These are phyloP conservation scores for Cyberlindnera sargentensis DNA, from an alignment of 805 yeast species.

Conservation along the genomic window DNA sequence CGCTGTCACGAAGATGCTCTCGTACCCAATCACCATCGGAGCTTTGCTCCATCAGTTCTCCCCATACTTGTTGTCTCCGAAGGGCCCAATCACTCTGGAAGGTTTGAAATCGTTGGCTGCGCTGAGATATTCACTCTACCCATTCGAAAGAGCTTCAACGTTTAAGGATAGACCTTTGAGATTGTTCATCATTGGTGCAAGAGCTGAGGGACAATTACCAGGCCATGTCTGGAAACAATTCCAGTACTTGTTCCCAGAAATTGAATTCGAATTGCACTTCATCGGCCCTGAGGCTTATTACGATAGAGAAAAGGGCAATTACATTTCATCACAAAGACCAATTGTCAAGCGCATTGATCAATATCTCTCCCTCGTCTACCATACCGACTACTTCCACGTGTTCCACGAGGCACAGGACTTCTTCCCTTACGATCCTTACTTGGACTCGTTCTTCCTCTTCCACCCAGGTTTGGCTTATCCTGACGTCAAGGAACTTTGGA, in stretches of 20 bases:
- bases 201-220: conserved; percentile 91
- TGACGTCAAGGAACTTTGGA: conserved; percentile 76
- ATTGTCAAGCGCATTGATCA: conserved; percentile 67
- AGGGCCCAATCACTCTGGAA: conserved; percentile 84
- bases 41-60: conserved; percentile 76
- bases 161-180: conserved; percentile 85
- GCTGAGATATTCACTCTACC: conserved; percentile 81
- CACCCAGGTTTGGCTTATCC: conserved; percentile 92
- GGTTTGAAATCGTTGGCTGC: conserved; percentile 94
- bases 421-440: conserved; percentile 96
- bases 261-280: conserved; percentile 79
- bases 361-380: conserved; percentile 66
- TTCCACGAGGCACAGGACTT: conserved; percentile 89
- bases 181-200: conserved; percentile 82
- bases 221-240: conserved; percentile 94
- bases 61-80: conserved; percentile 75
- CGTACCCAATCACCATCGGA: conserved; percentile 88
- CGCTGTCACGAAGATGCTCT: conserved; percentile 88
- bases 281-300: conserved; percentile 89
- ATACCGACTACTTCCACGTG: conserved; percentile 88
- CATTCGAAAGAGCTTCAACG: conserved; percentile 46
- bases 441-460: conserved; percentile 87
- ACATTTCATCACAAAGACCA: conserved; percentile 54
- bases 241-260: conserved; percentile 75
- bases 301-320: conserved; percentile 62